A percentile compares a stretch with the other conserved stretches of the same genome.
Conservation (phyloP, 2,329 filamentous ascomycete genomes). For the Diaporthe sp. region DNA sequence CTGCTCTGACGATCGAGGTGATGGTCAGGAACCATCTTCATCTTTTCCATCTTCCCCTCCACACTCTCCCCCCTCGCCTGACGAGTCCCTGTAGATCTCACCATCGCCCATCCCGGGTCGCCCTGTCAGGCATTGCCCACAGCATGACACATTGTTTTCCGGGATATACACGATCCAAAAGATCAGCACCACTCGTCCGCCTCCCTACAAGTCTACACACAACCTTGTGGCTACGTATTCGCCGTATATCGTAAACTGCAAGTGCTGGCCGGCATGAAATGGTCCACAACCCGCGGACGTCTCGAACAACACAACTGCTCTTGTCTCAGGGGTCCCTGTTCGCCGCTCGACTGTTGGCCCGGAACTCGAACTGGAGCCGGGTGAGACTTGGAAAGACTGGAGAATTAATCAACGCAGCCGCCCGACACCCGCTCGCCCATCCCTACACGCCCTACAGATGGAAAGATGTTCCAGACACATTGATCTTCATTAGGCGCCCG, state of each 20-base stretch:
- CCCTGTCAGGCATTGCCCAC: constrained; percentile 22
- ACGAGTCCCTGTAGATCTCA: constrained; percentile 15
- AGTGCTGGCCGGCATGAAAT: not conserved
- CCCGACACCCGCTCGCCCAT: not conserved
- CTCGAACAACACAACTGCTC: not conserved
- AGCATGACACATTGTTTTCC: not conserved
- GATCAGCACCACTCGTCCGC: not conserved
- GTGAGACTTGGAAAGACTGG: constrained; percentile 4
- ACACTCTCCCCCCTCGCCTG: not conserved
- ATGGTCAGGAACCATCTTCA: not conserved
- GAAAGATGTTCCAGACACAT: constrained; percentile 1
- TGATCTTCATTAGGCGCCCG: constrained; percentile 18
- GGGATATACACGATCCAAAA: not conserved
- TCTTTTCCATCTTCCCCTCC: not conserved
- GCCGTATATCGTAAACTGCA: not conserved
- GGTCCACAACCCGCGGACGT: constrained; percentile 15
- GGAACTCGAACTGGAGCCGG: not conserved
- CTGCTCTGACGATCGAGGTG: not conserved
- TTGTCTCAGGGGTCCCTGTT: not conserved
- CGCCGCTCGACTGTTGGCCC: not conserved
- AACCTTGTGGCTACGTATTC: not conserved
- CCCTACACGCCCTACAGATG: constrained; percentile 1
- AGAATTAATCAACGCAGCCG: constrained; percentile 24
- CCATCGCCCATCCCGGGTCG: constrained; percentile 24
- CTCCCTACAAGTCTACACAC: not conserved